Conservation (phyloP, 208 protist genomes). For the Leishmania arabica region DNA sequence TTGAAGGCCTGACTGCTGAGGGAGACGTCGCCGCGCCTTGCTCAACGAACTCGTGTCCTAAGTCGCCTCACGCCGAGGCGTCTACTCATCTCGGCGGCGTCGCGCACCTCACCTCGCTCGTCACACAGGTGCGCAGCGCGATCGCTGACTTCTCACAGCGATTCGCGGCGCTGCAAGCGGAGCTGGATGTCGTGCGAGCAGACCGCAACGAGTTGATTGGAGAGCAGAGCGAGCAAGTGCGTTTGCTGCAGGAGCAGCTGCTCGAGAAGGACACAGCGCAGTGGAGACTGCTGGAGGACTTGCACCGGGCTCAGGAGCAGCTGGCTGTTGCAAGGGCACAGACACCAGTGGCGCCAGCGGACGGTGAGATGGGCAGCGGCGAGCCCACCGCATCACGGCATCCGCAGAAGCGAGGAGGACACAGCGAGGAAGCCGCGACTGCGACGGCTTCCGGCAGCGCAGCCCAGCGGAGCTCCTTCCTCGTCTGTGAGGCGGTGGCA, state of each 20-base stretch:
- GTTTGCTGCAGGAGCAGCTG: conserved; percentile 44
- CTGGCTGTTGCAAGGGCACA: not conserved
- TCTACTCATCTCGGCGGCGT: not conserved
- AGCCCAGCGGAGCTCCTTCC: not conserved
- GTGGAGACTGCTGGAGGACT: conserved; percentile 21
- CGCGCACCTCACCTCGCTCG: not conserved
- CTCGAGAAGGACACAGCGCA: conserved; percentile 36
- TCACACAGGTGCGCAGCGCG: conserved; percentile 1
- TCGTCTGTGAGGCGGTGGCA: not conserved
- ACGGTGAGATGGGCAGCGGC: not conserved
- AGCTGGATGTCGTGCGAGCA: conserved; percentile 68
- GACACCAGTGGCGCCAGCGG: not conserved
- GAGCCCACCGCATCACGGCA: conserved; percentile 1
- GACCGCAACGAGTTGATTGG: conserved; percentile 76
- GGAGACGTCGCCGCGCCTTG: not conserved
- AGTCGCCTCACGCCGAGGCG: not conserved
- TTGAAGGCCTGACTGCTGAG: not conserved
- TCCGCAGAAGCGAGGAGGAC: not conserved
- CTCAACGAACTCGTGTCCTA: not conserved
- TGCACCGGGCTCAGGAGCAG: conserved; percentile 5
- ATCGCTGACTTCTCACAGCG: conserved; percentile 13
- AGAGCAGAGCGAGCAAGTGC: conserved; percentile 51
- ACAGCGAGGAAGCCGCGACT: not conserved
- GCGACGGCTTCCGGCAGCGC: not conserved
- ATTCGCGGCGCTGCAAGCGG: conserved; percentile 41